phyloP scores from a whole-genome alignment of 2,329 filamentous ascomycete genomes.

The Paraconiothyrium sp. region DNA sequence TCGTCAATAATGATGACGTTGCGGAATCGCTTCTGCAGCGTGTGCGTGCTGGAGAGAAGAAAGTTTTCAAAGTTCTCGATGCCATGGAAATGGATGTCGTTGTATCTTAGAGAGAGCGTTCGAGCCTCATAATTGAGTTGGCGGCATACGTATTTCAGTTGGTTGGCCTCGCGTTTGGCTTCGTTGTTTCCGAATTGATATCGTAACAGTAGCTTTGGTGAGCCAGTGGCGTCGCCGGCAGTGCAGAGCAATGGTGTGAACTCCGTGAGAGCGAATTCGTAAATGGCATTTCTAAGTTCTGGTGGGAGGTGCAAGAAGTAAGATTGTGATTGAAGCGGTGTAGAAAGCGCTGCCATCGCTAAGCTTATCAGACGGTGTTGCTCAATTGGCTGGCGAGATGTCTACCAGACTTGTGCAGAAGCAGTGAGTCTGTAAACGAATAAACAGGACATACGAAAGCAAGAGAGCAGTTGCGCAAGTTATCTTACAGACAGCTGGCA shows the following conservation, averaged over 20 bases:
- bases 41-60: neutral
- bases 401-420: neutral
- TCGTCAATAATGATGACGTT: constrained; percentile 1
- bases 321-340: neutral
- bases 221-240: neutral
- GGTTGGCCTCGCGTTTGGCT: constrained; percentile 3
- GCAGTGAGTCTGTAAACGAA: neutral
- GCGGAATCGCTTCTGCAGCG: neutral
- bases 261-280: neutral
- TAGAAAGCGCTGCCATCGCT: constrained; percentile 1
- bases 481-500: neutral
- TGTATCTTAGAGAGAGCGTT: constrained; percentile 1
- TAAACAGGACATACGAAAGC: too few relatives aligned
- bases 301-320: neutral
- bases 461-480: neutral
- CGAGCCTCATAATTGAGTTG: neutral
- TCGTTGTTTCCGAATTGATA: constrained; percentile 1
- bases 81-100: constrained; percentile 4
- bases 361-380: neutral
- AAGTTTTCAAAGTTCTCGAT: constrained; percentile 3
- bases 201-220: constrained; percentile 5
- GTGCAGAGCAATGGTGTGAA: neutral
- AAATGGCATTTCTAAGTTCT: neutral
- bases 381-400: neutral
- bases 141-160: neutral